A percentile compares a stretch with the other conserved stretches of the same genome.
Conservation (phyloP, 2,329 filamentous ascomycete species). For the Colletotrichum tanaceti region DNA sequence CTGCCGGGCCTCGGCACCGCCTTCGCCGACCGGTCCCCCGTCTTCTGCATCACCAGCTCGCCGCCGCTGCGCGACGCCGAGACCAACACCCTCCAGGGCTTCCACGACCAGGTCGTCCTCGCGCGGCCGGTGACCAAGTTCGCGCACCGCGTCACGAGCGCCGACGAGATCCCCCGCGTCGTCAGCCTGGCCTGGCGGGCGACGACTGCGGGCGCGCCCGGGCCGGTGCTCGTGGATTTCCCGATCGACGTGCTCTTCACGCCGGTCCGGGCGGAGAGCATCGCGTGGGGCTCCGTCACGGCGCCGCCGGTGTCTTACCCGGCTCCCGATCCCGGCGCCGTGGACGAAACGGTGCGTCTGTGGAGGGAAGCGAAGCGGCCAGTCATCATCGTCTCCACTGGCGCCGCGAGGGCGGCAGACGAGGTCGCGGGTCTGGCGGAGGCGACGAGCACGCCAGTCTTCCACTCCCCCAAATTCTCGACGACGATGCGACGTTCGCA, state of each 20-base stretch:
- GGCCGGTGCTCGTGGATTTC: conserved; percentile 27
- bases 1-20: conserved; percentile 21
- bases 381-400: conserved; percentile 22
- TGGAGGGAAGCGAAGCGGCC: conserved; percentile 15
- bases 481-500: conserved; percentile 7
- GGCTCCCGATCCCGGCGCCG: background rate
- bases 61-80: conserved; percentile 21
- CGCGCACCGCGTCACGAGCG: conserved; percentile 11
- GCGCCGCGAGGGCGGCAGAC: conserved; percentile 5
- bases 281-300: conserved; percentile 17
- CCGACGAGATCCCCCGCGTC: conserved; percentile 20
- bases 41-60: conserved; percentile 30
- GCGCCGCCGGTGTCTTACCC: conserved; percentile 9
- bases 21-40: conserved; percentile 25
- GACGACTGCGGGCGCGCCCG: conserved; percentile 24
- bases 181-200: conserved; percentile 28
- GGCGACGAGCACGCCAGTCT: conserved; percentile 15
- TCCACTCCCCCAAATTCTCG: conserved; percentile 28
- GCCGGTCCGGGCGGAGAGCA: background rate
- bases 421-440: conserved; percentile 15
- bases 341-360: background rate
- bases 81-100: conserved; percentile 29
- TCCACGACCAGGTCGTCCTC: conserved; percentile 28
- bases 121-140: conserved; percentile 28
- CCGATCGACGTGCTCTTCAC: conserved; percentile 25